Percentiles rank a stretch among this genome's conserved stretches.
These are phyloP conservation scores for Ophiosphaerella korrae DNA, from an alignment of 2,329 filamentous ascomycete genomes.

Conservation along the genomic window DNA sequence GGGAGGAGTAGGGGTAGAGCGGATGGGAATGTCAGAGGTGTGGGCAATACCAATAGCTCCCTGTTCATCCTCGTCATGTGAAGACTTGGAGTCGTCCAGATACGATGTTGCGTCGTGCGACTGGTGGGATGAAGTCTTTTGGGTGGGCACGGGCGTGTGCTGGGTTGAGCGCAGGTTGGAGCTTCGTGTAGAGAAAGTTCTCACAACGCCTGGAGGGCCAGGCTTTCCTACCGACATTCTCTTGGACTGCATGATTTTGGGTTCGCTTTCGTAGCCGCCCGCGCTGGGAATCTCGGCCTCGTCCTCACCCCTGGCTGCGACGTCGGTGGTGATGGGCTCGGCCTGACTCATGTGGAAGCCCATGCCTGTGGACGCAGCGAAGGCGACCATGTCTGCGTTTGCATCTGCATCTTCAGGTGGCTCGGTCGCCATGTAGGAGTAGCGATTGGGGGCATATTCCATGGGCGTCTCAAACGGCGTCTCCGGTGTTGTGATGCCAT, in stretches of 20 bases:
- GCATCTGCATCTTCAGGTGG: conserved; percentile 18
- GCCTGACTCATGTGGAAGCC: conserved; percentile 32
- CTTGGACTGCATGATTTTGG: conserved; percentile 42
- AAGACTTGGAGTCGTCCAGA: conserved; percentile 32
- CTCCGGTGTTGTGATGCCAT: conserved; percentile 9
- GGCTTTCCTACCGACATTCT: conserved; percentile 44
- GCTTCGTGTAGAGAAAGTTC: conserved; percentile 42
- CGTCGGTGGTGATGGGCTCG: conserved; percentile 15
- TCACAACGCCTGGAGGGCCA: conserved; percentile 39
- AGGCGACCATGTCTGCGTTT: conserved; percentile 36
- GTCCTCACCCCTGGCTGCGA: conserved; percentile 17
- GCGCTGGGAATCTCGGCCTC: conserved; percentile 26
- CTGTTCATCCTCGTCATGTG: conserved; percentile 30
- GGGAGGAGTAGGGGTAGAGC: conserved; percentile 34
- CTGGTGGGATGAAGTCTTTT: conserved; percentile 3
- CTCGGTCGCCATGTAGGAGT: conserved; percentile 23
- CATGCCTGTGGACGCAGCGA: conserved; percentile 39
- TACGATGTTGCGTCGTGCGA: conserved; percentile 31
- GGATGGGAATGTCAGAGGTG: conserved; percentile 48
- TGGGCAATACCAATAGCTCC: conserved; percentile 50
- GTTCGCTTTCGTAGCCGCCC: conserved; percentile 27
- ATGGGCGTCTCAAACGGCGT: conserved; percentile 31
- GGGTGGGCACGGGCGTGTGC: conserved; percentile 24
- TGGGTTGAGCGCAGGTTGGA: conserved; percentile 29
- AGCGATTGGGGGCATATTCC: conserved; percentile 25